Base-by-base conservation (phyloP, 75 land plant genomes). In the Azolla pinnata region DNA sequence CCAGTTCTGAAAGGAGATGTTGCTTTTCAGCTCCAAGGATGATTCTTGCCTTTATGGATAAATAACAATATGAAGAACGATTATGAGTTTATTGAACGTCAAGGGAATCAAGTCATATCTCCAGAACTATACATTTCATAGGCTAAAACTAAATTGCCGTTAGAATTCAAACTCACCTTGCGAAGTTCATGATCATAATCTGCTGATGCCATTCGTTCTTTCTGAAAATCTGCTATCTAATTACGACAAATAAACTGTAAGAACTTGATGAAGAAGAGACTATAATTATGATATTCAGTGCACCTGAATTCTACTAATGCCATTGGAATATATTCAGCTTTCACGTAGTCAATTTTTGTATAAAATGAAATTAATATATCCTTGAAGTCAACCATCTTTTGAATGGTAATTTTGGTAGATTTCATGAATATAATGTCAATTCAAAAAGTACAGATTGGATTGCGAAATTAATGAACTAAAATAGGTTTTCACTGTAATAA, bases 101-200 rank as follows among this genome's bases (percentile, higher is more conserved):
- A n/a, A n/a, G n/a, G n/a, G n/a, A n/a, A n/a, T n/a, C n/a, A n/a
- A n/a, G n/a, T n/a, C n/a, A n/a, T n/a, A n/a, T n/a, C n/a, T n/a
- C n/a, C n/a, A n/a, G n/a, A n/a, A n/a, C n/a, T n/a, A n/a, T n/a
- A n/a, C n/a, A n/a, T n/a, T n/a, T n/a, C n/a, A n/a, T n/a, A n/a
- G n/a, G n/a, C n/a, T n/a, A n/a, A n/a, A n/a, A n/a, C n/a, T n/a
- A n/a, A n/a, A n/a, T n/a, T n/a, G n/a, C n/a, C n/a, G n/a, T n/a
- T n/a, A n/a, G n/a, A n/a, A n/a, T n/a, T n/a, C n/a, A n/a, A n/a
- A n/a, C 9, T 57, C 19, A 69, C 72, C 59, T 69, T 69, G 42
- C 49, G 67, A 27, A 69, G 59, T 44, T 69, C 72, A 18, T 35
- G 32, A 32, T 69, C 72, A 69, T 69, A 63, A 31, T 69, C 57